Percentiles rank a stretch among this genome's conserved stretches.
phyloP scores from a whole-genome alignment of 495 filamentous ascomycete species.

The Sabuloglossum arenarium region DNA sequence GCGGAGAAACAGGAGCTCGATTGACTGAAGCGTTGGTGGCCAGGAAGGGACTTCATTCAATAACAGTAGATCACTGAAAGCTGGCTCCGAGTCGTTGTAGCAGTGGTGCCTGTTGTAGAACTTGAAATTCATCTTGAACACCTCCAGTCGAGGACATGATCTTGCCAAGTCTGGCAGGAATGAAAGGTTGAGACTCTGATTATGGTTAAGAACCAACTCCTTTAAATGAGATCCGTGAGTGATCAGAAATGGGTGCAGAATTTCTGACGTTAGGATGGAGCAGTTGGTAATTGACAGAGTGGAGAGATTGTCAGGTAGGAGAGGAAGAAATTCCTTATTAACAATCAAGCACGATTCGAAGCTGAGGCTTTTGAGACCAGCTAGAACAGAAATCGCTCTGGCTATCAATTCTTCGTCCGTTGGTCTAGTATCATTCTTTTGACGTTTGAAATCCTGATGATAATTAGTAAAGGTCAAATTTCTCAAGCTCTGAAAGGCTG shows the following conservation, averaged over 20 bases:
- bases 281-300: constrained; percentile 57
- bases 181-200: constrained; percentile 48
- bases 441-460: constrained; percentile 20
- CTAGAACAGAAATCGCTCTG: constrained; percentile 33
- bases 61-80: constrained; percentile 40
- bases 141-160: constrained; percentile 45
- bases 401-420: constrained; percentile 29
- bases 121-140: constrained; percentile 50
- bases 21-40: constrained; percentile 42
- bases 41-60: constrained; percentile 45
- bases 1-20: constrained; percentile 55
- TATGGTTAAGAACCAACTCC: constrained; percentile 49
- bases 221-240: constrained; percentile 39
- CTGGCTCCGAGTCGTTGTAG: constrained; percentile 48
- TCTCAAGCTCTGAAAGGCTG: constrained; percentile 34
- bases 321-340: constrained; percentile 33
- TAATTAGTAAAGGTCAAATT: constrained; percentile 46
- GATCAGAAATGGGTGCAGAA: constrained; percentile 36
- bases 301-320: constrained; percentile 39
- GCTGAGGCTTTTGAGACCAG: constrained; percentile 36
- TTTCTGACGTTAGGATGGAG: constrained; percentile 36
- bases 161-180: constrained; percentile 40
- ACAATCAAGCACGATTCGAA: constrained; percentile 48
- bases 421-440: constrained; percentile 11
- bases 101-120: constrained; percentile 33